Base-by-base conservation (phyloP, 1,284 basidiomycete species). In the Wallemia mellicola region DNA sequence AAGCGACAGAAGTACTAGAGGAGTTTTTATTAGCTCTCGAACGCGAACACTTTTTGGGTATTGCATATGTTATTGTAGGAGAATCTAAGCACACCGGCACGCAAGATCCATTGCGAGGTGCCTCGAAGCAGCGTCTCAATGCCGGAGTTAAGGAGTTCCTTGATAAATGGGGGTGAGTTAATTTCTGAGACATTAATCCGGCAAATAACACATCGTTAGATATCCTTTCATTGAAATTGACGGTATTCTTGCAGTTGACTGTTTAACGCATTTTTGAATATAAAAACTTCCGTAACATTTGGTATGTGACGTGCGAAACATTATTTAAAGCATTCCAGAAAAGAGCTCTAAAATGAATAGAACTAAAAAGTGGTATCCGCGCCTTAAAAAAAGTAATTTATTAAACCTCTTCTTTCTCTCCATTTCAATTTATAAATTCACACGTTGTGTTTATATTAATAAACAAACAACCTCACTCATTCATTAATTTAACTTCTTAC, bases 181-280 rank as follows among this genome's bases (percentile, higher is more conserved):
- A 22, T 2, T 32, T 2, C 30, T 38, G 26, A 19, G 2, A 59
- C 27, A 48, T 5, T 59, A 30, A 32, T 9, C 30, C 22, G 19
- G 24, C 56, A 19, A 19, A 25, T 22, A 28, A 27, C 38, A 5
- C n/a, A n/a, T n/a, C n/a, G n/a, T 28, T 19, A 59, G 83, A 58
- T 92, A 91, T 71, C 85, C 91, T n/a, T 92, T 87, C 85, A 85
- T 78, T 69, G 89, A 95, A 69, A 77, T 80, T 15, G 86, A 86
- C 64, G 89, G 89, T 1, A 79, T 89, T 60, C 76, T 95, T 58
- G 89, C 83, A 67, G 79, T 92, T 58, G 89, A 95, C 69, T 73
- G 81, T 27, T 71, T 85, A 64, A 86, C 82, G 27, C 85, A 86
- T 67, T 57, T 57, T 28, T 57, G 38, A 48, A 15, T 15, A 48